Base-by-base conservation (phyloP, 208 protist genomes). In the Trichomonas gallinae region DNA sequence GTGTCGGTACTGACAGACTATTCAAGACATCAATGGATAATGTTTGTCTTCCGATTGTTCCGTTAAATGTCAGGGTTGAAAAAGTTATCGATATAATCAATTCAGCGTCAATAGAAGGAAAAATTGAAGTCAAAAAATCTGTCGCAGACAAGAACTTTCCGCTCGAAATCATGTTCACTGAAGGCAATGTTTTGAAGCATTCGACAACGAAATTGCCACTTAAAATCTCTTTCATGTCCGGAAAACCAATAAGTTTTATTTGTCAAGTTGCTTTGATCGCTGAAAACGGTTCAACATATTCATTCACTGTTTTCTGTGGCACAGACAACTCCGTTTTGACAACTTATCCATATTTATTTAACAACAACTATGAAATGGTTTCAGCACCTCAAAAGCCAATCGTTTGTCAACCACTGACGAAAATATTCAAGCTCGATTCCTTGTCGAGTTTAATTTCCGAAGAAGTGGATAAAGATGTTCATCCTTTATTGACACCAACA, bases 281-380 rank as follows among this genome's bases (percentile, higher is more conserved):
- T 38, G 87, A 93, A n/a, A 58, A 23, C 15, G 87, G 87, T 34
- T 13, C 31, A 23, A 48, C 87, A 36, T 93, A 93, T 93, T 51
- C 40, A 93, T 93, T 93, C 31, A 93, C 44, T 44, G 87, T 93
- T 9, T 51, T 11, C 9, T 23, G 15, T 10, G 44, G 40, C n/a
- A 93, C 87, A 58, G 87, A 93, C 38, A 93, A 93, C 51, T 93
- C 87, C 17, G 26, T 93, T 2, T 58, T 93, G 9, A 93, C 87
- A 38, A 13, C 46, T 17, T 93, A 93, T 51, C 87, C 87, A 38
- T 93, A 58, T 36, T 38, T 93, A 0, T 51, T 23, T 38, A n/a
- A 48, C 9, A 93, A 51, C 45, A 42, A 34, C 48, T 58, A 93
- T 51, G 4, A 48, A 51, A 51, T 93, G 45, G 10, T 31, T 34